Percentiles rank a stretch among this genome's conserved stretches.
Evolutionary conservation across 2,329 filamentous ascomycete species (phyloP).

Genomic region (Xylariaceae sp.): DNA sequence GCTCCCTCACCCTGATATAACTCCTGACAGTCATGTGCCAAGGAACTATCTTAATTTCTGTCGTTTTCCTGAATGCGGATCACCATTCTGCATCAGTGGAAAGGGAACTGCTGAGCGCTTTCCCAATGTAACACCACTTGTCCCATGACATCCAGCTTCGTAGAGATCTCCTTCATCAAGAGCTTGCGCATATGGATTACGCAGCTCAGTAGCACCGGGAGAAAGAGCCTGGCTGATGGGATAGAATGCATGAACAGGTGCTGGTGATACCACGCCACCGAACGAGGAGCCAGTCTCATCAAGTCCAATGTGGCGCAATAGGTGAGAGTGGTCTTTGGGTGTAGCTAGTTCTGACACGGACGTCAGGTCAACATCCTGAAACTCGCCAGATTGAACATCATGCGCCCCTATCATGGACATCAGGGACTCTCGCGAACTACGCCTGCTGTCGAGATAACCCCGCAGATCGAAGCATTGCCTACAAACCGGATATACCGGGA

Average conservation of each 20-base stretch:
- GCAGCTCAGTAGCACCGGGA: constrained; percentile 29
- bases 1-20: too few relatives aligned
- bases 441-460: constrained; percentile 37
- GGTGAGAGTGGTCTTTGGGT: constrained; percentile 32
- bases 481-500: constrained; percentile 36
- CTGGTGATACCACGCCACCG: constrained; percentile 24
- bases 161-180: constrained; percentile 33
- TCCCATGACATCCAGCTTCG: constrained; percentile 13
- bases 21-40: too few relatives aligned
- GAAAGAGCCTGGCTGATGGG: constrained; percentile 24
- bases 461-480: constrained; percentile 37
- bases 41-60: constrained; percentile 16
- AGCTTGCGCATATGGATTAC: constrained; percentile 35
- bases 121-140: constrained; percentile 11
- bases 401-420: constrained; percentile 36
- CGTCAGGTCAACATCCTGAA: constrained; percentile 34
- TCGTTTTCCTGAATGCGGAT: constrained; percentile 20
- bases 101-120: constrained; percentile 20
- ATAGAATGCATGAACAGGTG: constrained; percentile 20
- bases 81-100: constrained; percentile 13
- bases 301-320: constrained; percentile 28
- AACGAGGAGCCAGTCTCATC: constrained; percentile 33
- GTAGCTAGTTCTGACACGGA: constrained; percentile 41
- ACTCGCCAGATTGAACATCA: constrained; percentile 16
- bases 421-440: constrained; percentile 34